These are phyloP conservation scores for Cystobasidium tubakii DNA, from an alignment of 768 basidiomycete species.

Conservation along the genomic window DNA sequence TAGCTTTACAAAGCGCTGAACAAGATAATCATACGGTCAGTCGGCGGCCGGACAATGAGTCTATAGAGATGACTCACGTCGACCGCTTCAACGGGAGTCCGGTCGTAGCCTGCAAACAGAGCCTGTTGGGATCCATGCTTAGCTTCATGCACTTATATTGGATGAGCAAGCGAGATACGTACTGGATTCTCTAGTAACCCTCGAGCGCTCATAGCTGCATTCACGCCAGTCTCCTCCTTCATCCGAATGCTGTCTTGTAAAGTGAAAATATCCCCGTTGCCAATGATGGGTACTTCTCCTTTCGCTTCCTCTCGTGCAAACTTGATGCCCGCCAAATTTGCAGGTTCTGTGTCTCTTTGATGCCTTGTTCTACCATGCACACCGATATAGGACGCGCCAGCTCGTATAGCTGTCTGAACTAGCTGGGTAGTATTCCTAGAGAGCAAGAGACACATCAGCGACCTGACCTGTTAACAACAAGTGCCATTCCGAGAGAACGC, in stretches of 20 bases:
- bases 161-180: conserved; percentile 12
- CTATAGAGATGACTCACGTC: conserved; percentile 41
- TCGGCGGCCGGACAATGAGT: background rate
- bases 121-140: conserved; percentile 45
- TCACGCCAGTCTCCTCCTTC: conserved; percentile 50
- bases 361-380: conserved; percentile 55
- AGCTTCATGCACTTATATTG: background rate
- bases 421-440: conserved; percentile 51
- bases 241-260: conserved; percentile 49
- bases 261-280: conserved; percentile 54
- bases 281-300: conserved; percentile 52
- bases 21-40: background rate
- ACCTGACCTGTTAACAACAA: background rate
- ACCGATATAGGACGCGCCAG: conserved; percentile 52
- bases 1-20: conserved; percentile 50
- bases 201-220: conserved; percentile 55
- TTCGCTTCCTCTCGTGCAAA: conserved; percentile 53
- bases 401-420: conserved; percentile 51
- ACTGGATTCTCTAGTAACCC: conserved; percentile 54
- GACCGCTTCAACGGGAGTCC: conserved; percentile 50
- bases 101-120: conserved; percentile 51
- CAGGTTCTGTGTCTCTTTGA: conserved; percentile 52
- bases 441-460: too few species aligned
- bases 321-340: conserved; percentile 50
- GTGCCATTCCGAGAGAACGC: conserved; percentile 29